A percentile compares a stretch with the other conserved stretches of the same genome.
phyloP scores from a whole-genome alignment of 371 early-diverging fungal genomes.

The Vairimorpha necatrix region DNA sequence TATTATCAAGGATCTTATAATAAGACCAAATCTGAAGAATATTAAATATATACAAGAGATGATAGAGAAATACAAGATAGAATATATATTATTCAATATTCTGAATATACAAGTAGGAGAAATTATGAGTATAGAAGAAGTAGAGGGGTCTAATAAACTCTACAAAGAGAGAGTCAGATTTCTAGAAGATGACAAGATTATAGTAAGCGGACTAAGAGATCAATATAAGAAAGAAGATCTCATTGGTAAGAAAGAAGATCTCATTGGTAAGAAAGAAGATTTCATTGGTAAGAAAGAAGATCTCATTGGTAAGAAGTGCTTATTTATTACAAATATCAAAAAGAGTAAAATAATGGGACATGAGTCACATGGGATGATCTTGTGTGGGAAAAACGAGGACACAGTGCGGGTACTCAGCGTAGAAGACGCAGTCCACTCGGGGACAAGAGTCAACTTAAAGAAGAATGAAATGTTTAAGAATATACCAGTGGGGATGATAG shows the following conservation, averaged over 20 bases:
- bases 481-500: slow-evolving; percentile 23
- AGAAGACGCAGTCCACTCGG: slow-evolving; percentile 61
- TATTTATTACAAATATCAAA: slow-evolving; percentile 65
- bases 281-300: slow-evolving; percentile 5
- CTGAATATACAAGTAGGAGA: slow-evolving; percentile 62
- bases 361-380: slow-evolving; percentile 64
- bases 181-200: slow-evolving; percentile 38
- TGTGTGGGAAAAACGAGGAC: slow-evolving; percentile 58
- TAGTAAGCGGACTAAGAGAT: slow-evolving; percentile 63
- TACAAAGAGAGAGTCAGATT: slow-evolving; percentile 61
- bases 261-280: slow-evolving; percentile 51
- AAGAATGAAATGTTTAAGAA: slow-evolving; percentile 6
- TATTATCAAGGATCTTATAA: slow-evolving; percentile 3
- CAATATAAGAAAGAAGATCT: slow-evolving; percentile 50
- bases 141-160: slow-evolving; percentile 61
- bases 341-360: slow-evolving; percentile 55
- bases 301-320: slow-evolving; percentile 51
- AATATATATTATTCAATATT: slow-evolving; percentile 54
- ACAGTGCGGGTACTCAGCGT: slow-evolving; percentile 64
- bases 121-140: slow-evolving; percentile 57
- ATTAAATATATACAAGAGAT: slow-evolving; percentile 11
- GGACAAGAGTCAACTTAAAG: slow-evolving; percentile 66
- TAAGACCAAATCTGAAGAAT: slow-evolving; percentile 26
- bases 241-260: slow-evolving; percentile 2
- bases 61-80: not conserved